Conservation (phyloP, 495 filamentous ascomycete genomes). For the Aspergillus homomorphus region DNA sequence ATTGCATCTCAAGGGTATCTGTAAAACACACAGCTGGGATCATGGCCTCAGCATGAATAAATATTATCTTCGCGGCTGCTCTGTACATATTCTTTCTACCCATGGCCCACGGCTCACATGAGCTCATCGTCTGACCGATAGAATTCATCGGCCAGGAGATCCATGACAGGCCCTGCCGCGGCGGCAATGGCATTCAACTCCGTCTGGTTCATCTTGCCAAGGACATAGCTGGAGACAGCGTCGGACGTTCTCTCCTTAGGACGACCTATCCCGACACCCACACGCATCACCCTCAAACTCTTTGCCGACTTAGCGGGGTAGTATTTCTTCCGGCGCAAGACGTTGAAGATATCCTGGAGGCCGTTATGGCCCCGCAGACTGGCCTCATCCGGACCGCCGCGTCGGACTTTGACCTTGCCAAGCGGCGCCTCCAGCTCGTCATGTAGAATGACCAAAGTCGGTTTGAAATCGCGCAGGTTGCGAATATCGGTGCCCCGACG, state of each 20-base stretch:
- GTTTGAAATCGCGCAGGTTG: constrained; percentile 24
- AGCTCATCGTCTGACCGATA: constrained; percentile 24
- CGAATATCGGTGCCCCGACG: constrained; percentile 9
- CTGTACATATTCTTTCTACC: background rate
- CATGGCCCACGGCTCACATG: background rate
- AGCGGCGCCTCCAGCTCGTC: constrained; percentile 74
- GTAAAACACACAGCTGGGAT: background rate
- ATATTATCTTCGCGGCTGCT: background rate
- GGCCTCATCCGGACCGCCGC: constrained; percentile 48
- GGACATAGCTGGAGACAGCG: constrained; percentile 64
- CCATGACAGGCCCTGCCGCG: constrained; percentile 49
- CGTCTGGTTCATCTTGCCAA: constrained; percentile 54
- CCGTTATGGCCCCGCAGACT: constrained; percentile 74
- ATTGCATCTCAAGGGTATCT: background rate
- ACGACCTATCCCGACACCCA: constrained; percentile 73
- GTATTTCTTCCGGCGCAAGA: constrained; percentile 37
- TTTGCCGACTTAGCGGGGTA: constrained; percentile 19
- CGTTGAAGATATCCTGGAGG: constrained; percentile 60
- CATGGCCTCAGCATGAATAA: background rate
- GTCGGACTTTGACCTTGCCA: constrained; percentile 61
- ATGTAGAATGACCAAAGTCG: constrained; percentile 69
- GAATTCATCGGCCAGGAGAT: constrained; percentile 46
- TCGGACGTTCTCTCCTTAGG: constrained; percentile 54
- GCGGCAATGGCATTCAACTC: constrained; percentile 50
- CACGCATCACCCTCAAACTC: constrained; percentile 43